A percentile compares a stretch with the other conserved stretches of the same genome.
phyloP scores from a whole-genome alignment of 2,329 filamentous ascomycete species.

The Xylaria multiplex region DNA sequence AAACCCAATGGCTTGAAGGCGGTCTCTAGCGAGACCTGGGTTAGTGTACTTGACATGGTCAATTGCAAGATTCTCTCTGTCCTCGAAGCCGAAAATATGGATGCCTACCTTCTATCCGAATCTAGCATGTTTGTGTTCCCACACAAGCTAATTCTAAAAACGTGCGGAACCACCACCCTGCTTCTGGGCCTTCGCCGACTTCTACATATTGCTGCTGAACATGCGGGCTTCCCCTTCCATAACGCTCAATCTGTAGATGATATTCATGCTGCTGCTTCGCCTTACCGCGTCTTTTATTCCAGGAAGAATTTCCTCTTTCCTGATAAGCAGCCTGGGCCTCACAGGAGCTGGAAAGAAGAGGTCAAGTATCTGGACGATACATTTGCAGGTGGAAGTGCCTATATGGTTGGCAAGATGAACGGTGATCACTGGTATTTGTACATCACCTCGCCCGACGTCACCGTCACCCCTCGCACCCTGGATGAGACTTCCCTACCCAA shows the following conservation, averaged over 20 bases:
- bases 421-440: conserved; percentile 99
- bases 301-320: conserved; percentile 98
- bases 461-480: conserved; percentile 83
- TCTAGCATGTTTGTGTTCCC: conserved; percentile 99
- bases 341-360: conserved; percentile 97
- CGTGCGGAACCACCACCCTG: conserved; percentile 94
- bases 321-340: conserved; percentile 90
- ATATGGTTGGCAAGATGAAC: conserved; percentile 99
- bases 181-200: conserved; percentile 89
- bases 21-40: conserved; percentile 86
- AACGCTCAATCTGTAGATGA: conserved; percentile 73
- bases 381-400: conserved; percentile 92
- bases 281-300: conserved; percentile 97
- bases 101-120: conserved; percentile 96
- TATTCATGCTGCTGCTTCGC: conserved; percentile 80
- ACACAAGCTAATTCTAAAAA: conserved; percentile 99
- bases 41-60: conserved; percentile 95
- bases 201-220: conserved; percentile 86
- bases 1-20: conserved; percentile 84
- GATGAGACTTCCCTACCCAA: conserved; percentile 57
- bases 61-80: conserved; percentile 98
- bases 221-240: conserved; percentile 89
- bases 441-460: conserved; percentile 85
- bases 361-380: conserved; percentile 91
- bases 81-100: conserved; percentile 90